Evolutionary conservation across 148 eudicot species (phyloP).

Genomic region (Pouteria glomerata): DNA sequence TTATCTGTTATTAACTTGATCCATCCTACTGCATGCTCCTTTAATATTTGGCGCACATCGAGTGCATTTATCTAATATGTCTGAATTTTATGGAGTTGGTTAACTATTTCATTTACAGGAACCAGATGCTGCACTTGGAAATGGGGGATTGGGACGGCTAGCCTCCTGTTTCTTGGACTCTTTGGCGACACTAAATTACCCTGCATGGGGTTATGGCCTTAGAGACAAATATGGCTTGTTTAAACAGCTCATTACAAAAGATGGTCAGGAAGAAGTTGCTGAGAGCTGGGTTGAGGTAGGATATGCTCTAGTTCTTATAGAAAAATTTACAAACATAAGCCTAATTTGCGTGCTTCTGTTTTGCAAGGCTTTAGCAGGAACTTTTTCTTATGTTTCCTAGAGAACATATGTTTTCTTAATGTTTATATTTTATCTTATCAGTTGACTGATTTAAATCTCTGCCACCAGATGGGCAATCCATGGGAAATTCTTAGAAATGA

Average conservation of each 20-base stretch:
- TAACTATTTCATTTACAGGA: conserved; percentile 53
- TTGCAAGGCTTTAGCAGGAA: background rate
- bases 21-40: background rate
- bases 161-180: conserved; percentile 97
- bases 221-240: conserved; percentile 91
- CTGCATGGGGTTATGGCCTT: conserved; percentile 99
- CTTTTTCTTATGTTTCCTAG: background rate
- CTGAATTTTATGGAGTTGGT: conserved; percentile 11
- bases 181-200: conserved; percentile 86
- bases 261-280: conserved; percentile 97
- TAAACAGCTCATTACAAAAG: conserved; percentile 83
- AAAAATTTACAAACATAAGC: no score
- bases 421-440: background rate
- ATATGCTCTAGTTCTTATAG: background rate
- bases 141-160: conserved; percentile 94
- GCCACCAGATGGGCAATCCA: conserved; percentile 77
- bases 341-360: background rate
- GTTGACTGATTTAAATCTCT: conserved; percentile 15
- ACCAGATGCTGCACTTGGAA: conserved; percentile 97
- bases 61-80: background rate
- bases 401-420: no score
- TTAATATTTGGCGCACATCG: no score
- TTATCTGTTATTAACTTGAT: background rate
- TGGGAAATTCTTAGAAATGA: conserved; percentile 94
- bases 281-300: conserved; percentile 97